Evolutionary conservation across 2,329 filamentous ascomycete species (phyloP).

Genomic region (Cladosporium sp.): DNA sequence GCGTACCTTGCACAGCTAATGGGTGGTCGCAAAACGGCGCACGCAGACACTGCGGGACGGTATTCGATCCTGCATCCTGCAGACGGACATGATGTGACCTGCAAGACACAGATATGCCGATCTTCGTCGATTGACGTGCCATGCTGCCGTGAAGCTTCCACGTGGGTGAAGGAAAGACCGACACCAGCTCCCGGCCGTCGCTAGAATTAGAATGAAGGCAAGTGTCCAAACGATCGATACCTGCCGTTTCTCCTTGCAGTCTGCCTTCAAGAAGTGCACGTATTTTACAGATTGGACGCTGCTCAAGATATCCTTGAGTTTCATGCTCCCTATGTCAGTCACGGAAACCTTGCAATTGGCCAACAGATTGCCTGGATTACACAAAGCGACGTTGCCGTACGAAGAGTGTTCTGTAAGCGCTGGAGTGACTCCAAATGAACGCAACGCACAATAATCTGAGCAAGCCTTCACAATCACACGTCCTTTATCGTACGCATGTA

Average conservation of each 20-base stretch:
- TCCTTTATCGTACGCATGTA: neutral
- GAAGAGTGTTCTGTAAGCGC: neutral
- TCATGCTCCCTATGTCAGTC: neutral
- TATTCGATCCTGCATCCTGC: neutral
- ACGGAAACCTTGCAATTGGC: too few relatives aligned
- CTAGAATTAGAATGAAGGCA: neutral
- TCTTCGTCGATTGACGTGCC: neutral
- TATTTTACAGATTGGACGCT: neutral
- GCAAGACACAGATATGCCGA: neutral
- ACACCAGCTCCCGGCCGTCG: neutral
- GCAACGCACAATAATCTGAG: neutral
- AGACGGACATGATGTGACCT: neutral
- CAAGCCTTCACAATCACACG: neutral
- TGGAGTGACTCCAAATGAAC: neutral
- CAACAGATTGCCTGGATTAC: neutral
- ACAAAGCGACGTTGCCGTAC: neutral
- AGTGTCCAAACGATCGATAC: neutral
- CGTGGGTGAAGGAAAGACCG: neutral
- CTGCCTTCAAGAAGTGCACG: neutral
- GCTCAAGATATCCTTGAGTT: neutral
- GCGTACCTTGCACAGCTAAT: neutral
- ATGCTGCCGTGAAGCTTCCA: neutral
- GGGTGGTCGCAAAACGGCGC: slow-evolving; percentile 3
- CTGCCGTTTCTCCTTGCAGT: neutral
- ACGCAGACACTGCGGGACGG: neutral